Base-by-base conservation (phyloP, 345 rosid species). In the Anacardium occidentale region DNA sequence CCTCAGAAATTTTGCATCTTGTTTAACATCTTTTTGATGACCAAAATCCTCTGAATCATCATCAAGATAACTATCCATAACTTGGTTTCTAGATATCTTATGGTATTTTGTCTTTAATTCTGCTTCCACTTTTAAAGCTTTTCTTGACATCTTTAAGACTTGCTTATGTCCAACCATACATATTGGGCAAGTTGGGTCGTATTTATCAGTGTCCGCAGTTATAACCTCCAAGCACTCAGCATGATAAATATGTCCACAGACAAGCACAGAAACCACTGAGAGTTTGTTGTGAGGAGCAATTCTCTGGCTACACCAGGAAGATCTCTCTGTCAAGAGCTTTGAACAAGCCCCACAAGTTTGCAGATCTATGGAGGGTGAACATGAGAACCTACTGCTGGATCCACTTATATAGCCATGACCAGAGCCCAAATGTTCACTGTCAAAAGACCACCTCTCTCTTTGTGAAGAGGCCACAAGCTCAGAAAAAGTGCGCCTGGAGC, bases 361-460 rank as follows among this genome's bases (percentile, higher is more conserved):
- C 47, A 78, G 74, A 66, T 87, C 94, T n/a, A 82, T 45, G 34
- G 98, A 80, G 25, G 97, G 92, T 18, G 98, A 94, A 82, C 71
- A 83, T 24, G 94, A 89, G 83, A 88, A 87, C 84, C 92, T 83
- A 84, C 95, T 85, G 79, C 97, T 90, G 71, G 85, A 83, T 74
- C 85, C 91, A 76, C 89, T 86, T 34, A 85, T 78, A 78, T 91
- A 90, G 67, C 92, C 85, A 70, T 73, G 79, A 60, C 83, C 86
- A 73, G 85, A 84, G 57, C 92, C 84, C 0, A 91, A 75, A 61
- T 83, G 89, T 74, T 94, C 96, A 21, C 96, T 92, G 76, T 94
- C 98, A 80, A 90, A 94, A 57, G 98, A 94, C 98, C 98, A 92
- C 81, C 98, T 89, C 73, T 87, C 92, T 76, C 91, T 90, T 74